Base-by-base conservation (phyloP, 2,329 filamentous ascomycete genomes). In the Truncatella angustata region DNA sequence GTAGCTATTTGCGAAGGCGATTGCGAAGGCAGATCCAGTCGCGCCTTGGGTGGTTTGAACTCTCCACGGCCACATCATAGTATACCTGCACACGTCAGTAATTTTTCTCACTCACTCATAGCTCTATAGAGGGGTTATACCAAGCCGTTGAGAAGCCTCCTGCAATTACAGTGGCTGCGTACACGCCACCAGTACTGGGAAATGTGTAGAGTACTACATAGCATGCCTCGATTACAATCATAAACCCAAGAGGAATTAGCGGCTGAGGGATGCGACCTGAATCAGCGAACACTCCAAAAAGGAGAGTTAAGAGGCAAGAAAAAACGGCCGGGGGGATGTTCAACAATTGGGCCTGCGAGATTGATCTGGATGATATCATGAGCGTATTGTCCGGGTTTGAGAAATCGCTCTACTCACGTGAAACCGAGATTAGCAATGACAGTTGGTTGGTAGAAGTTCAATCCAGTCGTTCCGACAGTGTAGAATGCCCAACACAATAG, bases 41-140 rank as follows among this genome's bases (percentile, higher is more conserved):
- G 43, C 43, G 5, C 43, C 4, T 16, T 32, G 9, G 10, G 26
- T 30, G 23, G 43, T 46, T 46, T 30, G 23, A 24, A 16, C 26
- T 14, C 43, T 21, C 43, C 43, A 46, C 20, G 5, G 23, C 43
- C 43, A 46, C 23, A 46, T 43, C 40, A 43, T 39, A 20, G 36
- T 39, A 39, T 39, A 39, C 2, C 3, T 39, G 7, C 14, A 11
- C 36, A 39, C 16, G 3, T 23, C n/a, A 14, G 40, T 21, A 44
- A n/a, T n/a, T n/a, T n/a, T n/a, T n/a, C n/a, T n/a, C n/a, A n/a
- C n/a, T n/a, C n/a, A n/a, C n/a, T n/a, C n/a, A n/a, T n/a, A n/a
- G n/a, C n/a, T n/a, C n/a, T n/a, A n/a, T n/a, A n/a, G n/a, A n/a
- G n/a, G n/a, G n/a, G n/a, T n/a, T 24, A 10, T 9, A 32, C 43